Base-by-base conservation (phyloP, 2,329 filamentous ascomycete species). In the Epicoccum sorghinum region DNA sequence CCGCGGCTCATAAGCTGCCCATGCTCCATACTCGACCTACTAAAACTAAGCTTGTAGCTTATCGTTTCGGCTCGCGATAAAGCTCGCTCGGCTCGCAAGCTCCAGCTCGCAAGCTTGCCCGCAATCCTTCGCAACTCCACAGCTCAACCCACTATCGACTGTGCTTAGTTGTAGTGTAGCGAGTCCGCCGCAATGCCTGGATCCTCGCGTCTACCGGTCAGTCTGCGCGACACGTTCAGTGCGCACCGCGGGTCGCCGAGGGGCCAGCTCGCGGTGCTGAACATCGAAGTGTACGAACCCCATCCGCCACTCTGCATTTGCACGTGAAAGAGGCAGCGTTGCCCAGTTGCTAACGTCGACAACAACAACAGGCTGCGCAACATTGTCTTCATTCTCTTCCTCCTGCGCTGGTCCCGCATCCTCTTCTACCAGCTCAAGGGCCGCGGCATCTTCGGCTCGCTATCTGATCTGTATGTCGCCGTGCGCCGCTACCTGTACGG, bases 321-420 rank as follows among this genome's bases (percentile, higher is more conserved):
- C 39, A 30, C 24, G 23, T 36, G 43, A 32, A 7, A 41, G n/a
- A 14, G 10, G 35, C 40, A 23, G 32, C 32, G 13, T 33, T 22
- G 14, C 25, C 25, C 5, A 4, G 27, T 29, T 7, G 22, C 44
- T 54, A 43, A 48, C 14, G 36, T 4, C 6, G 13, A 23, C 4
- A 33, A 7, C 10, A 22, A n/a, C 27, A 36, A 58, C 47, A 93
- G 91, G 56, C 70, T 96, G 58, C 90, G 91, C 49, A 96, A 97
- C 73, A 80, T 97, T 55, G 80, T 98, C 66, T 96, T 98, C 75
- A 82, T 93, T 70, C 84, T 96, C 65, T 97, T 98, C 78, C 74
- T 97, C 56, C 80, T 96, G 42, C 89, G 93, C 71, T 89, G 92
- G 82, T 85, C 89, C 29, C 90, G 91, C 62, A 90, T 89, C 69